Conservation (phyloP, 2,329 filamentous ascomycete species). For the Sporothrix luriei region DNA sequence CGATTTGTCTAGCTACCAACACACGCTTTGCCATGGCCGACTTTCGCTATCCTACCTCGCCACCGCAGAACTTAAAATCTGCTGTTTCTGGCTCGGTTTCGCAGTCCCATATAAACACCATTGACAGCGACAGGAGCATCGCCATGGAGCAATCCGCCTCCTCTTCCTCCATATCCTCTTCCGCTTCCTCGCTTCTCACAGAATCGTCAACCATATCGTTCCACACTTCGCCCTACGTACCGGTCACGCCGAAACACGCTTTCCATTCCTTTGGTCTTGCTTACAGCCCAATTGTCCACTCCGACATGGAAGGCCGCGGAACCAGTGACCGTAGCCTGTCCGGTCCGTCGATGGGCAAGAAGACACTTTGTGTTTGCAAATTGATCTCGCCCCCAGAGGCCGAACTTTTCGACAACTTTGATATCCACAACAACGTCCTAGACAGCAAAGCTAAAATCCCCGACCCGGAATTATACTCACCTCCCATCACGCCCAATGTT, state of each 20-base stretch:
- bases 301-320: neutral
- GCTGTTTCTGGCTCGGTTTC: neutral
- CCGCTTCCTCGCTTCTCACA: conserved; percentile 18
- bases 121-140: conserved; percentile 22
- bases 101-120: neutral
- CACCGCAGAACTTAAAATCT: neutral
- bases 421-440: neutral
- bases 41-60: neutral
- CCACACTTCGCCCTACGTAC: conserved; percentile 21
- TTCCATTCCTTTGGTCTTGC: neutral
- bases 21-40: conserved; percentile 23
- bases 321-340: neutral
- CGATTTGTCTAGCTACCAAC: neutral
- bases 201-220: neutral
- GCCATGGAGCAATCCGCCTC: conserved; percentile 35
- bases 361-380: conserved; percentile 54
- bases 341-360: conserved; percentile 41
- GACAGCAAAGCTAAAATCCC: neutral
- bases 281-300: neutral
- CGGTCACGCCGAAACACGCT: conserved; percentile 20
- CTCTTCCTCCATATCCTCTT: conserved; percentile 27
- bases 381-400: conserved; percentile 65
- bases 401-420: conserved; percentile 57
- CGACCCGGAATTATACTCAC: conserved; percentile 51
- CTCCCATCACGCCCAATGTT: conserved; percentile 59